Percentiles rank a stretch among this genome's conserved stretches.
These are phyloP conservation scores for Cyclotella distinguenda DNA, from an alignment of 108 stramenopile genomes.

Conservation along the genomic window DNA sequence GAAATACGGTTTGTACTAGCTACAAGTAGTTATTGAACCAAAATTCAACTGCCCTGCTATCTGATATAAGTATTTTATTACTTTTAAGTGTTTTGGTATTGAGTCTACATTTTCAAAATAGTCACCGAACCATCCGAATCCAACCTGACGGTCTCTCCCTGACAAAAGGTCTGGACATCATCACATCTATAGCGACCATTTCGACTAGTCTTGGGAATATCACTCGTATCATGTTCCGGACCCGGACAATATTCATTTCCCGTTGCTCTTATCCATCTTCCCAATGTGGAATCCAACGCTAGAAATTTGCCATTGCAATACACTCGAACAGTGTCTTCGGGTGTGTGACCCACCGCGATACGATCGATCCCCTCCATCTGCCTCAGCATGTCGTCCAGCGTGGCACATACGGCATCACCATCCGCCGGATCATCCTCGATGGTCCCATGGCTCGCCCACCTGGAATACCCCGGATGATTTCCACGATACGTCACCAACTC, in stretches of 20 bases:
- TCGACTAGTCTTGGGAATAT: constrained; percentile 25
- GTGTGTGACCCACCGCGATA: constrained; percentile 66
- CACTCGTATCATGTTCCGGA: constrained; percentile 32
- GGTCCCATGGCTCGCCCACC: constrained; percentile 37
- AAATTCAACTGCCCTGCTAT: too few relatives aligned
- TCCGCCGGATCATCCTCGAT: constrained; percentile 29
- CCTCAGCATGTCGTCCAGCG: constrained; percentile 32
- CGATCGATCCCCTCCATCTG: constrained; percentile 38
- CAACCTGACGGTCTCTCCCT: constrained; percentile 38
- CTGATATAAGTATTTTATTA: too few relatives aligned
- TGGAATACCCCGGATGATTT: constrained; percentile 55
- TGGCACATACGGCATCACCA: constrained; percentile 16
- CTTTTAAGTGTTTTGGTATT: too few relatives aligned
- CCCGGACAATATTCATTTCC: constrained; percentile 69
- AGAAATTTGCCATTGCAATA: constrained; percentile 50
- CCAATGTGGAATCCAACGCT: constrained; percentile 63
- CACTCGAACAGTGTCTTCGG: constrained; percentile 40
- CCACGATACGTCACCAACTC: constrained; percentile 61
- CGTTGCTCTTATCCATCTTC: constrained; percentile 56
- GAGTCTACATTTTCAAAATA: constrained; percentile 30
- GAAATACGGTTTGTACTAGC: too few relatives aligned
- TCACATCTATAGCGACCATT: constrained; percentile 44
- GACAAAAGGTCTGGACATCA: constrained; percentile 27
- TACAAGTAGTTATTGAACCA: too few relatives aligned
- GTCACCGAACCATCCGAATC: constrained; percentile 43